A percentile compares a stretch with the other conserved stretches of the same genome.
These are phyloP conservation scores for Rubia yunnanensis DNA, from an alignment of 257 asterid species.

Conservation along the genomic window DNA sequence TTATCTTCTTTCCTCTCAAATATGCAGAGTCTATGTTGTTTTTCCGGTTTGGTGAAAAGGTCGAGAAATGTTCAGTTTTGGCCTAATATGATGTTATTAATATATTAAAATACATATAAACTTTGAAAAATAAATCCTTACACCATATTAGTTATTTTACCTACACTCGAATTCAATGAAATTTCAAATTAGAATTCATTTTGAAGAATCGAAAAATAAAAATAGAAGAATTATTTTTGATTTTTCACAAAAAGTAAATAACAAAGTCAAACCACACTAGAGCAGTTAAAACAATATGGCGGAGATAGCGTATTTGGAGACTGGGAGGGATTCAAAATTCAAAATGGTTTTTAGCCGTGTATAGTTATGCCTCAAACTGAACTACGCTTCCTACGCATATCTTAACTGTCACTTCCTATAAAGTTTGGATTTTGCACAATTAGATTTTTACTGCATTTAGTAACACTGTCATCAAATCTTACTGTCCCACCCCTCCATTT, in stretches of 20 bases:
- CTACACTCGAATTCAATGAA: too few relatives aligned
- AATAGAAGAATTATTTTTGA: too few relatives aligned
- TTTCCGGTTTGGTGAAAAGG: slow-evolving; percentile 25
- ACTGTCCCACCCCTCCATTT: too few relatives aligned
- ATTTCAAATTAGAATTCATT: too few relatives aligned
- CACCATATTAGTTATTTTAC: too few relatives aligned
- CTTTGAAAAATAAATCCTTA: too few relatives aligned
- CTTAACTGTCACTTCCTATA: background rate
- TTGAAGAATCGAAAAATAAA: too few relatives aligned
- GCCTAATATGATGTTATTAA: background rate
- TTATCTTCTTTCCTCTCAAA: slow-evolving; percentile 16
- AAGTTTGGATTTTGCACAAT: too few relatives aligned
- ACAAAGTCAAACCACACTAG: background rate
- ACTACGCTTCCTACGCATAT: slow-evolving; percentile 2
- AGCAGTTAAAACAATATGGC: background rate
- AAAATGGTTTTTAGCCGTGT: background rate
- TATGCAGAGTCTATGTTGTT: slow-evolving; percentile 6
- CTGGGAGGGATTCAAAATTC: background rate
- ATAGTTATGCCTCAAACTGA: background rate
- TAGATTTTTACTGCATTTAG: too few relatives aligned
- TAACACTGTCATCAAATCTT: too few relatives aligned
- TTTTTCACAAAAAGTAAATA: background rate
- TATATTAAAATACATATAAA: too few relatives aligned
- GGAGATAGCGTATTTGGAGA: background rate
- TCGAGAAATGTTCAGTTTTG: background rate